phyloP scores from a whole-genome alignment of 2,329 filamentous ascomycete genomes.

The Fusarium xylarioides region DNA sequence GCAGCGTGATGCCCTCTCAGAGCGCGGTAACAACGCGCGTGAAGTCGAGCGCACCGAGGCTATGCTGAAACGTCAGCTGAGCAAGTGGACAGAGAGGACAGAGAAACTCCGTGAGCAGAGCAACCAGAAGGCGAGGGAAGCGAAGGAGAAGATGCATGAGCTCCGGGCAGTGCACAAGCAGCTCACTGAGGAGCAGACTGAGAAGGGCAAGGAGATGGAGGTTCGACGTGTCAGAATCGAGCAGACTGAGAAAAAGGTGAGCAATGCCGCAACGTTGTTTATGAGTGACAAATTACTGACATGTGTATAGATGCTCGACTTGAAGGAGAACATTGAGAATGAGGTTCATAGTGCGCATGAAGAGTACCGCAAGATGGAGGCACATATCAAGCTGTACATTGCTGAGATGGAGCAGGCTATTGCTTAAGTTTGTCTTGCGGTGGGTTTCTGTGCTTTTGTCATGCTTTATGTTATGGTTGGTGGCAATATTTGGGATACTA shows the following conservation, averaged over 20 bases:
- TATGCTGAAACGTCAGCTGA: constrained; percentile 82
- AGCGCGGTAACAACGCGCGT: constrained; percentile 86
- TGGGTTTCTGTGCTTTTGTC: not conserved
- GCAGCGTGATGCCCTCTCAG: constrained; percentile 87
- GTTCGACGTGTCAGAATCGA: constrained; percentile 91
- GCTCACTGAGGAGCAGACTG: constrained; percentile 83
- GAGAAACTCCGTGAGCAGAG: constrained; percentile 84
- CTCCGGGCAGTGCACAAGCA: constrained; percentile 80
- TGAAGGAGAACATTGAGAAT: constrained; percentile 96
- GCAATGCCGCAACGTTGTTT: not conserved
- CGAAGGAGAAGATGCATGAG: constrained; percentile 90
- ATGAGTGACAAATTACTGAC: constrained; percentile 26
- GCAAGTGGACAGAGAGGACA: constrained; percentile 87
- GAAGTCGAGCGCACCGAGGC: constrained; percentile 91
- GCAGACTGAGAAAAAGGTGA: constrained; percentile 97
- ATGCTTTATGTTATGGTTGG: constrained; percentile 23
- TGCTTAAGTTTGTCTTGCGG: constrained; percentile 33
- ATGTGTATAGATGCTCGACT: constrained; percentile 83
- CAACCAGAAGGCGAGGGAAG: constrained; percentile 80
- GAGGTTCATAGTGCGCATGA: constrained; percentile 91
- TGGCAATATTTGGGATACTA: constrained; percentile 34
- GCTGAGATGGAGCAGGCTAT: constrained; percentile 98
- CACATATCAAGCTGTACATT: constrained; percentile 96
- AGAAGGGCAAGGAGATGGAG: constrained; percentile 93
- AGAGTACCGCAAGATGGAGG: constrained; percentile 97